Conservation (phyloP, 2,329 filamentous ascomycete genomes). For the Fusarium odoratissimum region DNA sequence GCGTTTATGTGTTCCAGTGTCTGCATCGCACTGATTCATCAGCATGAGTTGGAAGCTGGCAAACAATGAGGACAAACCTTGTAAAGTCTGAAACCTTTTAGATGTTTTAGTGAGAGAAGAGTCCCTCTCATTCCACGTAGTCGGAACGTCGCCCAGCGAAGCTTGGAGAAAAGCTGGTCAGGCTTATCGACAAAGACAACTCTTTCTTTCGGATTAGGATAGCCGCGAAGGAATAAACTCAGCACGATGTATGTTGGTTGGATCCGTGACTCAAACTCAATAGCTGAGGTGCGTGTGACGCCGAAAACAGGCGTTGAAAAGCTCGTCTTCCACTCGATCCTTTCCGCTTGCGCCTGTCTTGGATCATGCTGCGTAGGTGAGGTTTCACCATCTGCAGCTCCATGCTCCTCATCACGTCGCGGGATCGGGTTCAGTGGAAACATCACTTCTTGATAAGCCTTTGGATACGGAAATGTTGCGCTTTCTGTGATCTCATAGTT, state of each 20-base stretch:
- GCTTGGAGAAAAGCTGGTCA: neutral
- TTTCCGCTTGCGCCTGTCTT: too few species aligned
- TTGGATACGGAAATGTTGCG: neutral
- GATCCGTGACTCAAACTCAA: neutral
- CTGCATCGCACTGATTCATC: rapidly evolving
- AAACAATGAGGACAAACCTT: neutral
- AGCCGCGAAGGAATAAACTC: neutral
- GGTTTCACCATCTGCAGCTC: neutral
- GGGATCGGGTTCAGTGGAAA: neutral
- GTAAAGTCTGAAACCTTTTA: neutral
- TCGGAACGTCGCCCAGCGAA: neutral
- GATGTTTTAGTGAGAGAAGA: neutral
- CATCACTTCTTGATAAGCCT: neutral
- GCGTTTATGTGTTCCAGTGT: rapidly evolving
- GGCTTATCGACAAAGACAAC: neutral
- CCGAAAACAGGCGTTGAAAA: neutral
- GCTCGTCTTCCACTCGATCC: neutral
- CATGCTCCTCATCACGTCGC: neutral
- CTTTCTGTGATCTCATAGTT: neutral
- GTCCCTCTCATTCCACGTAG: neutral
- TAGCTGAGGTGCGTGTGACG: neutral
- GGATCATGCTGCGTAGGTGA: too few species aligned
- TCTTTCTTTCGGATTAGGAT: neutral
- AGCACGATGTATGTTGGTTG: neutral
- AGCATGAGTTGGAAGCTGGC: neutral